Evolutionary conservation across 768 basidiomycete species (phyloP).

Genomic region (Suillus bovinus): DNA sequence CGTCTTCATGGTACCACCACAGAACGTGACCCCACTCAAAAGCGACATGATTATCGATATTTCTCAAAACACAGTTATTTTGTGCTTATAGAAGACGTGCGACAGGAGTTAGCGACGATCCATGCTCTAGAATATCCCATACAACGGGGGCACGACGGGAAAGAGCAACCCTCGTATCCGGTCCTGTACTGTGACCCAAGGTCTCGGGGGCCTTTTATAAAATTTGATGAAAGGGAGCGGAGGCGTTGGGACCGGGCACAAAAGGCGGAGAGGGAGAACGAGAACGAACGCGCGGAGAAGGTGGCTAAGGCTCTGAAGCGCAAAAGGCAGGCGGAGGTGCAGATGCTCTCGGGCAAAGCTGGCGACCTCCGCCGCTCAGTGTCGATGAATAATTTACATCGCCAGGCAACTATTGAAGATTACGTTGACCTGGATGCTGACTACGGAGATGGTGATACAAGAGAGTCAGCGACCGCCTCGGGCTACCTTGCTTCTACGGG

Average conservation of each 20-base stretch:
- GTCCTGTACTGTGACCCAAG: conserved; percentile 76
- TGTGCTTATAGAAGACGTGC: conserved; percentile 89
- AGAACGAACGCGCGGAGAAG: conserved; percentile 29
- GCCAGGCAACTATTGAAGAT: conserved; percentile 46
- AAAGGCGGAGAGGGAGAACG: conserved; percentile 38
- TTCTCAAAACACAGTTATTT: conserved; percentile 77
- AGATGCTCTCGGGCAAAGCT: conserved; percentile 29
- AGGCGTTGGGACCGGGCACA: conserved; percentile 63
- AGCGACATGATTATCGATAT: conserved; percentile 85
- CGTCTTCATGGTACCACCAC: conserved; percentile 78
- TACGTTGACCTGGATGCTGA: conserved; percentile 44
- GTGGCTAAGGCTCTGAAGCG: conserved; percentile 29
- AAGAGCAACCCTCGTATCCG: conserved; percentile 73
- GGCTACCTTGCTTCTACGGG: conserved; percentile 64
- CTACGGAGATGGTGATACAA: conserved; percentile 29
- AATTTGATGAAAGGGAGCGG: conserved; percentile 75
- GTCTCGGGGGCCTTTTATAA: conserved; percentile 71
- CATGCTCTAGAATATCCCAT: conserved; percentile 79
- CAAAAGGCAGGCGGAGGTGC: conserved; percentile 30
- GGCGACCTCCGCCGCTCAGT: conserved; percentile 71
- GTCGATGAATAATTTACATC: conserved; percentile 76
- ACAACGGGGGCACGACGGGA: conserved; percentile 50
- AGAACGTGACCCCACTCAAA: conserved; percentile 91
- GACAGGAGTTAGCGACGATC: conserved; percentile 80
- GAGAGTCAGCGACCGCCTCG: conserved; percentile 65